These are phyloP conservation scores for Juncus inflexus DNA, from an alignment of 176 grass and related monocot species.

Conservation along the genomic window DNA sequence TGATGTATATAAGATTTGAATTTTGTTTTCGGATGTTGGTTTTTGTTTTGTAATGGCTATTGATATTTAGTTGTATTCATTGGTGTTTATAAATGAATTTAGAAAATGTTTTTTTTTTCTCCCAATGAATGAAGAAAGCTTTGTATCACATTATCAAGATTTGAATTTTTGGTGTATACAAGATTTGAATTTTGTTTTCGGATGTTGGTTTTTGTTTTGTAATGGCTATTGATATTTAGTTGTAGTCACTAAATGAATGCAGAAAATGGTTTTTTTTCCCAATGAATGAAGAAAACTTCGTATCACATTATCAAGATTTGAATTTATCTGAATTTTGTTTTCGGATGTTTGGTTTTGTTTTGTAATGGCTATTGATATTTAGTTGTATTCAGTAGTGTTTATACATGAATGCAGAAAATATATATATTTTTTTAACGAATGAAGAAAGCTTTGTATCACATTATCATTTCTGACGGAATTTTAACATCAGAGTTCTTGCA, in stretches of 20 bases:
- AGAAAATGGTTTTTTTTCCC: no score
- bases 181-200: background rate
- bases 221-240: constrained; percentile 10
- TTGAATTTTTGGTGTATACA: background rate
- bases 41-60: constrained; percentile 1
- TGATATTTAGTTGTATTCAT: background rate
- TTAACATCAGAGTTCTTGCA: no score
- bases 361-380: constrained; percentile 6
- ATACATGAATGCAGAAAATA: no score
- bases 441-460: no score
- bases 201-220: background rate
- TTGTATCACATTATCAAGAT: background rate
- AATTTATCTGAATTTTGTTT: constrained; percentile 1
- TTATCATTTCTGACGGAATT: no score
- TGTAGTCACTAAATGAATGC: background rate
- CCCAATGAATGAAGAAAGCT: no score
- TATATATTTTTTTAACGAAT: no score
- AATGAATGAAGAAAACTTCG: no score
- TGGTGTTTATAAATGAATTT: no score
- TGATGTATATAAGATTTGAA: background rate
- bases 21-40: background rate
- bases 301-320: background rate
- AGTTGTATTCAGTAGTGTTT: background rate
- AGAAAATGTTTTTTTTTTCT: no score
- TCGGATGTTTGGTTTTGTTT: background rate